Evolutionary conservation across 345 rosid genomes (phyloP).

Genomic region (Bruguiera parviflora): DNA sequence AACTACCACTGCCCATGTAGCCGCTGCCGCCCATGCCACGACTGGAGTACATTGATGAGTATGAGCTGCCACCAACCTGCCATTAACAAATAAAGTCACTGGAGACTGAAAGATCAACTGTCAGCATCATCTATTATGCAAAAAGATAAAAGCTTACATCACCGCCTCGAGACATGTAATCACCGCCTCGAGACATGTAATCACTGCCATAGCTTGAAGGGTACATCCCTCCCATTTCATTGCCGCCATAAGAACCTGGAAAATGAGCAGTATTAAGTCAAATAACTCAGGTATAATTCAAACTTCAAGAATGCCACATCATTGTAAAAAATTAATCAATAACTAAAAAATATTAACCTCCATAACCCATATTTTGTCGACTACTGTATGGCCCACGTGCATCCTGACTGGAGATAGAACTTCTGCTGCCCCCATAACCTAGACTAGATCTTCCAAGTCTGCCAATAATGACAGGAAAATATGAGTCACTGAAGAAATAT

Average conservation of each 20-base stretch:
- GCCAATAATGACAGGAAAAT: constrained; percentile 26
- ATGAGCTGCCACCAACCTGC: constrained; percentile 88
- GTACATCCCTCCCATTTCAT: constrained; percentile 76
- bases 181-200: constrained; percentile 63
- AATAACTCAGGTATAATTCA: neutral
- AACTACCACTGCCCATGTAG: constrained; percentile 77
- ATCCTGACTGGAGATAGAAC: constrained; percentile 69
- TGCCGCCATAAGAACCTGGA: constrained; percentile 75
- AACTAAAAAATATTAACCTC: constrained; percentile 40
- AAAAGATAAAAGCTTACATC: constrained; percentile 48
- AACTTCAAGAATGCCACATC: constrained; percentile 1
- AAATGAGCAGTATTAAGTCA: constrained; percentile 11
- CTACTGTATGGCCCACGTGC: constrained; percentile 72
- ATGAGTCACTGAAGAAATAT: constrained; percentile 5
- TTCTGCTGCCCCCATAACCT: constrained; percentile 83
- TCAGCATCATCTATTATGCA: neutral
- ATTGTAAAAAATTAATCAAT: constrained; percentile 15
- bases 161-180: constrained; percentile 64
- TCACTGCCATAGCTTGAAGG: constrained; percentile 70
- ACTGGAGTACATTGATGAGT: constrained; percentile 76
- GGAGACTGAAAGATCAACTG: neutral
- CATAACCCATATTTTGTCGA: constrained; percentile 79
- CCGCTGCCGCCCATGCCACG: constrained; percentile 77
- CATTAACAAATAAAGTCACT: constrained; percentile 6
- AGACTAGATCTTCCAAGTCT: constrained; percentile 75